Conservation (phyloP, 2,329 filamentous ascomycete species). For the Chaetomiaceae sp. region DNA sequence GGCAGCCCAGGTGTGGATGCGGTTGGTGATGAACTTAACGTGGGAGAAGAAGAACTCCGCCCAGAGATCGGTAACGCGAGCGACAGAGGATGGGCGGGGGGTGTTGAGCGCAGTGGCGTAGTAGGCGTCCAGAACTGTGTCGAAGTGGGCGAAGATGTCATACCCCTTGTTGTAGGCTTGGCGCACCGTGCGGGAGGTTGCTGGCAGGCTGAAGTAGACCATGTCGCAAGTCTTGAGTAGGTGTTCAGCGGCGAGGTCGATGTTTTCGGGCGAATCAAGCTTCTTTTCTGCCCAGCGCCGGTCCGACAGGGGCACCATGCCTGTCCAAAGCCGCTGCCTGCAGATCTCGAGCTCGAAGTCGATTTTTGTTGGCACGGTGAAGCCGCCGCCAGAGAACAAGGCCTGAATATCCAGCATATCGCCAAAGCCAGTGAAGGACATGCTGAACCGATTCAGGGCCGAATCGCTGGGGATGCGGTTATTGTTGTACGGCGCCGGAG, state of each 20-base stretch:
- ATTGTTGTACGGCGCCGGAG: slow-evolving; percentile 15
- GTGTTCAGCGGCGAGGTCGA: slow-evolving; percentile 9
- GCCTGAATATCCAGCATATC: slow-evolving; percentile 2
- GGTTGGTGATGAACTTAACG: slow-evolving; percentile 5
- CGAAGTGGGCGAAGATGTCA: slow-evolving; percentile 8
- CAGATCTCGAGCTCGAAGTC: slow-evolving; percentile 1
- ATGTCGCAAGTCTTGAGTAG: slow-evolving; percentile 1
- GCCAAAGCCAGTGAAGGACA: slow-evolving; percentile 6
- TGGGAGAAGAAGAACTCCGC: slow-evolving; percentile 16
- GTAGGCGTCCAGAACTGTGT: slow-evolving; percentile 7
- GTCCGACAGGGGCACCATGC: slow-evolving; percentile 11
- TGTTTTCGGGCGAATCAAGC: slow-evolving; percentile 8
- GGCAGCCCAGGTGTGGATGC: slow-evolving; percentile 9
- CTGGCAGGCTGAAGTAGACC: slow-evolving; percentile 9
- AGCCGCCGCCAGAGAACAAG: neutral
- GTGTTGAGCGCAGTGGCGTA: neutral
- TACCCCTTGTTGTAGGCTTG: slow-evolving; percentile 8
- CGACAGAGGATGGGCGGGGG: neutral
- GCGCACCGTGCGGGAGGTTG: neutral
- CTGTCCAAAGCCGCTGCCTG: slow-evolving; percentile 6
- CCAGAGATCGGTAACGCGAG: slow-evolving; percentile 11
- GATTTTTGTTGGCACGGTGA: neutral
- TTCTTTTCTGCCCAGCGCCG: slow-evolving; percentile 13
- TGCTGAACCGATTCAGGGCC: slow-evolving; percentile 1
- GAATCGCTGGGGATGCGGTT: slow-evolving; percentile 2